phyloP scores from a whole-genome alignment of 495 filamentous ascomycete genomes.

The Aspergillus coremiiformis region DNA sequence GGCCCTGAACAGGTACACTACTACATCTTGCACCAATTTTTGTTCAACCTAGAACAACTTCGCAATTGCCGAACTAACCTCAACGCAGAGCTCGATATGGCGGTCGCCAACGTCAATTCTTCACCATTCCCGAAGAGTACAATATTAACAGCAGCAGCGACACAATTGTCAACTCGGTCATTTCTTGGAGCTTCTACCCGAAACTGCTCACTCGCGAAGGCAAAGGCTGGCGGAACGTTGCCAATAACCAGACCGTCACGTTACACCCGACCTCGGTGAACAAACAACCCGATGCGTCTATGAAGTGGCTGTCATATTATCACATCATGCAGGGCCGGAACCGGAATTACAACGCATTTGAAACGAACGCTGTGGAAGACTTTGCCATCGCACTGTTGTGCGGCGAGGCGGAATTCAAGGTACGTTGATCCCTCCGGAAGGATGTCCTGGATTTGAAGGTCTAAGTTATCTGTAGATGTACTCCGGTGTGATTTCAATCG shows the following conservation, averaged over 20 bases:
- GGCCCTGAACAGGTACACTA: conserved; percentile 48
- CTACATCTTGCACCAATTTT: conserved; percentile 21
- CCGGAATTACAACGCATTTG: conserved; percentile 78
- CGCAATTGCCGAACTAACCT: background rate
- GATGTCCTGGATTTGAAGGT: too few relatives aligned
- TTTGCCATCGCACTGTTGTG: conserved; percentile 77
- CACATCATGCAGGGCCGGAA: conserved; percentile 88
- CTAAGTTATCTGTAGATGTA: too few relatives aligned
- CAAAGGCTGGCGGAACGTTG: conserved; percentile 82
- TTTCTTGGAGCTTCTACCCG: conserved; percentile 91
- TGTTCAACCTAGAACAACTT: too few relatives aligned
- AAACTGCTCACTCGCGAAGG: conserved; percentile 82
- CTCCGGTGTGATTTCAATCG: conserved; percentile 75
- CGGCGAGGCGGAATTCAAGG: conserved; percentile 77
- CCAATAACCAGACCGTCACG: conserved; percentile 81
- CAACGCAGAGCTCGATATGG: conserved; percentile 40
- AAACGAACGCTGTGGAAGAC: conserved; percentile 73
- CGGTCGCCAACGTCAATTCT: conserved; percentile 64
- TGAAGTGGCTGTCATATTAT: conserved; percentile 87
- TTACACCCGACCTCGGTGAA: conserved; percentile 84
- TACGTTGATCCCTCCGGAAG: conserved; percentile 15
- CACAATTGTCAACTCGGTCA: conserved; percentile 63
- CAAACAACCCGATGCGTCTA: conserved; percentile 50
- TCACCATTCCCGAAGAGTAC: conserved; percentile 64
- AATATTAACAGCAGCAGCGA: conserved; percentile 73